These are phyloP conservation scores for Penicillium diatomitis DNA, from an alignment of 495 filamentous ascomycete species.

Conservation along the genomic window DNA sequence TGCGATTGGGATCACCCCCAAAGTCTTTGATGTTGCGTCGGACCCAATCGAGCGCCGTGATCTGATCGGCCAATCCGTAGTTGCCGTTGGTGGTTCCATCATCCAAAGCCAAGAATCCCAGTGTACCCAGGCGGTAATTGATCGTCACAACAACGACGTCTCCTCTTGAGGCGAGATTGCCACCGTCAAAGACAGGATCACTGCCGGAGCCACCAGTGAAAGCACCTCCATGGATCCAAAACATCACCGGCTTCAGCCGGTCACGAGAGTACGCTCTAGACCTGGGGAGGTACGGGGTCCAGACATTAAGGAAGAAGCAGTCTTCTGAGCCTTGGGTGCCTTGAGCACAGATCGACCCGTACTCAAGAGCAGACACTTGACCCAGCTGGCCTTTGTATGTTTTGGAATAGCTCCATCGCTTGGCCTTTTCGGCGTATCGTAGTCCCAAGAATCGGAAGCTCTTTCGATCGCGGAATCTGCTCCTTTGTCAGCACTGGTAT, in stretches of 20 bases:
- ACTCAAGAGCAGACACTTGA: slow-evolving; percentile 12
- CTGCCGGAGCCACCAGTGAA: slow-evolving; percentile 32
- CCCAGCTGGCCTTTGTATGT: slow-evolving; percentile 7
- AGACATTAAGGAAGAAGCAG: slow-evolving; percentile 36
- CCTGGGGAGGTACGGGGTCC: slow-evolving; percentile 39
- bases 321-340: slow-evolving; percentile 17
- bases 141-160: slow-evolving; percentile 40
- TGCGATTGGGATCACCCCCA: slow-evolving; percentile 41
- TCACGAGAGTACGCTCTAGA: slow-evolving; percentile 7
- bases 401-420: slow-evolving; percentile 15
- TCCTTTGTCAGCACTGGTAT: background rate
- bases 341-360: slow-evolving; percentile 11
- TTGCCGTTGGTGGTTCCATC: slow-evolving; percentile 22
- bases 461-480: slow-evolving; percentile 17
- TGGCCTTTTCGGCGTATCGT: slow-evolving; percentile 12
- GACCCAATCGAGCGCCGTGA: slow-evolving; percentile 28
- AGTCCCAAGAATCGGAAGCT: slow-evolving; percentile 18
- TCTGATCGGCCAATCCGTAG: slow-evolving; percentile 31
- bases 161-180: slow-evolving; percentile 30
- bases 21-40: slow-evolving; percentile 26
- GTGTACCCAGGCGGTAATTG: slow-evolving; percentile 32
- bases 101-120: slow-evolving; percentile 26
- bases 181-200: slow-evolving; percentile 31
- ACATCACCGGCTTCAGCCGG: slow-evolving; percentile 31
- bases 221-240: slow-evolving; percentile 42